Evolutionary conservation across 257 asterid species (phyloP), one percentile per base, ranked within the genome.

Genomic region (Solanum neorickii): DNA sequence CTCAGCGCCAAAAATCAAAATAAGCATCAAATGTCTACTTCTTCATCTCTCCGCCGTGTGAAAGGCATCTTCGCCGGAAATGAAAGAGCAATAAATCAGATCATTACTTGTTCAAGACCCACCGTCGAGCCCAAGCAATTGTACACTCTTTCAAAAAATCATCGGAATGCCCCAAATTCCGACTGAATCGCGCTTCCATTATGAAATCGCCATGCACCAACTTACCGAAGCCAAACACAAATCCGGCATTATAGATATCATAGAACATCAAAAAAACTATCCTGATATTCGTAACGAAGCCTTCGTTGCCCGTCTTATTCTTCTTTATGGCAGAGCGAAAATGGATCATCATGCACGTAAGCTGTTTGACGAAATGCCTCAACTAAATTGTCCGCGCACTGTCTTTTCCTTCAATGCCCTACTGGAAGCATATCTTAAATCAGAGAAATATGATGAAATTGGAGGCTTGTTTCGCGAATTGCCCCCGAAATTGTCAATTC

Each of bases 291-390:
- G 86, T 7, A 20, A 86, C 4, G 94, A 92, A 46, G 21, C 29
- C 69, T 92, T 92, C 62, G 56, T 85, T 15, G 46, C 70, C 75
- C 93, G 91, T 59, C 91, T 93, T 65, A 89, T 92, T 7, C n/a
- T 33, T 39, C 87, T 89, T 1, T 92, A 89, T n/a, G 95, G 95
- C 0, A 21, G 90, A 47, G 92, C 93, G 60, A 88, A 89, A 7
- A 92, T 94, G 97, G 41, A 82, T 15, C 88, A 89, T 9, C 91
- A 87, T 20, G 94, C 95, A 13, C 87, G 84, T 82, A 87, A 92
- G 23, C 49, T 94, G 92, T 94, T 94, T 89, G 94, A 92, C 33
- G 93, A 93, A 92, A 87, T 94, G 92, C 95, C 95, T 29, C 83
- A 89, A 35, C 78, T 93, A 73, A 90, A 87, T 2, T 94, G 95